Conservation (phyloP, 345 rosid species). For the Sapria himalayana region DNA sequence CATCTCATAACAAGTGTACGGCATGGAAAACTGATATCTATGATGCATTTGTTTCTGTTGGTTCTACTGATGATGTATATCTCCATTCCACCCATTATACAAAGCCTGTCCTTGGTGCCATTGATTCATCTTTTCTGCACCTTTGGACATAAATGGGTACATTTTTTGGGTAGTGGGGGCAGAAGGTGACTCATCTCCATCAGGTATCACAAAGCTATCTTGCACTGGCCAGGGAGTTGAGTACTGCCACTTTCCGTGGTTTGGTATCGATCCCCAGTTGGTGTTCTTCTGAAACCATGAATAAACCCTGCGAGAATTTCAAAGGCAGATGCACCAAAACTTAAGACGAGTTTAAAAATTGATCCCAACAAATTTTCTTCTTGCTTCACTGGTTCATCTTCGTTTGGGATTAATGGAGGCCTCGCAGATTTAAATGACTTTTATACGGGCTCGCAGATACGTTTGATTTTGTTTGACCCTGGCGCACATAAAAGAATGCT, state of each 20-base stretch:
- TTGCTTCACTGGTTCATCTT: constrained; percentile 34
- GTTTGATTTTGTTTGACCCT: constrained; percentile 11
- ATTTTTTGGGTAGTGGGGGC: constrained; percentile 26
- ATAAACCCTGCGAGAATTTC: constrained; percentile 29
- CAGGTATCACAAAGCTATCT: constrained; percentile 60
- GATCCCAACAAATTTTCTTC: constrained; percentile 64
- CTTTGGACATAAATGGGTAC: constrained; percentile 26
- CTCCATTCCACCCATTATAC: constrained; percentile 22
- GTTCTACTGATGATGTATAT: constrained; percentile 17
- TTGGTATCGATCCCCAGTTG: constrained; percentile 16
- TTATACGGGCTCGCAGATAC: constrained; percentile 18
- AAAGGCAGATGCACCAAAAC: constrained; percentile 49
- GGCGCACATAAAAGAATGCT: constrained; percentile 9
- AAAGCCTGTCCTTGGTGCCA: constrained; percentile 33
- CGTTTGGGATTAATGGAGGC: constrained; percentile 51
- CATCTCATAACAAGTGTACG: constrained; percentile 44
- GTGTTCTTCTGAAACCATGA: constrained; percentile 25
- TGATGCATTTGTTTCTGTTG: constrained; percentile 28
- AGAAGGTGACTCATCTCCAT: constrained; percentile 60
- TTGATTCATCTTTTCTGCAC: constrained; percentile 18
- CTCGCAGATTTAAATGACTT: constrained; percentile 39
- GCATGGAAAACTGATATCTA: constrained; percentile 20
- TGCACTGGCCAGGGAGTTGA: constrained; percentile 50
- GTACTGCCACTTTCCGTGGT: constrained; percentile 16
- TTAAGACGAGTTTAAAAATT: constrained; percentile 41